phyloP scores from a whole-genome alignment of 176 grass and related monocot genomes.

The Triticum monococcum region DNA sequence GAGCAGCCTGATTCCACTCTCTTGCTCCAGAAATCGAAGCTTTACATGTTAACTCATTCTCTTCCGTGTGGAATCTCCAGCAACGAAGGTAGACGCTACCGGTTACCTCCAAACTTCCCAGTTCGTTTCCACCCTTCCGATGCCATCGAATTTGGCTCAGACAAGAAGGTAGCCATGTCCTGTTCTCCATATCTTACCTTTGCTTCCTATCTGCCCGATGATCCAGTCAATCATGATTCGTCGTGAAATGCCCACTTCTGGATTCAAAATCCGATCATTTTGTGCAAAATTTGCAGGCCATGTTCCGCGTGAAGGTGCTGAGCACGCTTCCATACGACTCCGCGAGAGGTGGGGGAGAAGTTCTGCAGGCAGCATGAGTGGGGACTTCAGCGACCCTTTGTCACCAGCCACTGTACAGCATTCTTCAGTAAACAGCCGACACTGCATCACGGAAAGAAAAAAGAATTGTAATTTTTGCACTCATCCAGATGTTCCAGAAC shows the following conservation, averaged over 20 bases:
- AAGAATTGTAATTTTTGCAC: constrained; percentile 15
- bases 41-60: constrained; percentile 12
- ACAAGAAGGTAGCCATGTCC: constrained; percentile 60
- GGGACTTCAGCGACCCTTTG: not conserved
- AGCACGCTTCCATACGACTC: constrained; percentile 60
- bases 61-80: constrained; percentile 38
- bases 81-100: constrained; percentile 74
- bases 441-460: constrained; percentile 9
- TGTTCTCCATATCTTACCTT: no score
- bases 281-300: constrained; percentile 42
- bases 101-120: constrained; percentile 72
- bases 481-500: constrained; percentile 11
- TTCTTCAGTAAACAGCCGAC: constrained; percentile 17
- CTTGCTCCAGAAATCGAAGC: not conserved
- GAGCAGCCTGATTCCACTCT: constrained; percentile 3
- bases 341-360: constrained; percentile 30
- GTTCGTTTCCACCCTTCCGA: constrained; percentile 73
- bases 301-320: constrained; percentile 84
- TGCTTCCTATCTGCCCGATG: not conserved
- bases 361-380: constrained; percentile 73
- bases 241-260: not conserved
- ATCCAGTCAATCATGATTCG: not conserved
- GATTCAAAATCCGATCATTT: not conserved
- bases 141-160: constrained; percentile 84
- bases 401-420: constrained; percentile 43